Evolutionary conservation across 495 filamentous ascomycete genomes (phyloP).

Genomic region (Aspergillus nanangensis): DNA sequence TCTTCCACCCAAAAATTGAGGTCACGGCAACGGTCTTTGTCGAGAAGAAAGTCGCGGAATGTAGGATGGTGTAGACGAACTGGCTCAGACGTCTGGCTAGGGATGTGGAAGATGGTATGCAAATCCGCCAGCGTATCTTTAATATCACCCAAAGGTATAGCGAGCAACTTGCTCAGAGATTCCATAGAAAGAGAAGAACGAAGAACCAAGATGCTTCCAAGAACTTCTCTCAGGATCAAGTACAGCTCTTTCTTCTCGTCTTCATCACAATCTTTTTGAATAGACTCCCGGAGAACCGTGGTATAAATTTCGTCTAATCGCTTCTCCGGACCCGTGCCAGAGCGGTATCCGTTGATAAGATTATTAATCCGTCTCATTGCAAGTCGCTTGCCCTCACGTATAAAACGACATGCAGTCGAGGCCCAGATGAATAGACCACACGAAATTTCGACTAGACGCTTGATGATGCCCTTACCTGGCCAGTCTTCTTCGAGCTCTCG

Average conservation of each 20-base stretch:
- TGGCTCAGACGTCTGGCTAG: not conserved
- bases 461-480: conserved; percentile 25
- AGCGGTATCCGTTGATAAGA: not conserved
- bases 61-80: not conserved
- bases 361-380: conserved; percentile 20
- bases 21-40: no score
- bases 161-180: no score
- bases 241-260: not conserved
- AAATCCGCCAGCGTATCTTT: not conserved
- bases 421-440: conserved; percentile 42
- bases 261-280: not conserved
- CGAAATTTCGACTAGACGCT: conserved; percentile 30
- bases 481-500: conserved; percentile 15
- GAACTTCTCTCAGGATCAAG: not conserved
- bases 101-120: not conserved
- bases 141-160: not conserved
- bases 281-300: not conserved
- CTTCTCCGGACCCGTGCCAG: not conserved
- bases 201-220: not conserved
- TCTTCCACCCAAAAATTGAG: no score
- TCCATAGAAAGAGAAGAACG: no score
- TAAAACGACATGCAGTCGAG: conserved; percentile 37
- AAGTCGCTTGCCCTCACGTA: conserved; percentile 11
- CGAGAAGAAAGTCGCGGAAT: not conserved
- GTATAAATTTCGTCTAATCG: not conserved